Evolutionary conservation across 192 early-diverging fungal genomes (phyloP), one percentile per base, ranked within the genome.

Genomic region (Podila epicladia): DNA sequence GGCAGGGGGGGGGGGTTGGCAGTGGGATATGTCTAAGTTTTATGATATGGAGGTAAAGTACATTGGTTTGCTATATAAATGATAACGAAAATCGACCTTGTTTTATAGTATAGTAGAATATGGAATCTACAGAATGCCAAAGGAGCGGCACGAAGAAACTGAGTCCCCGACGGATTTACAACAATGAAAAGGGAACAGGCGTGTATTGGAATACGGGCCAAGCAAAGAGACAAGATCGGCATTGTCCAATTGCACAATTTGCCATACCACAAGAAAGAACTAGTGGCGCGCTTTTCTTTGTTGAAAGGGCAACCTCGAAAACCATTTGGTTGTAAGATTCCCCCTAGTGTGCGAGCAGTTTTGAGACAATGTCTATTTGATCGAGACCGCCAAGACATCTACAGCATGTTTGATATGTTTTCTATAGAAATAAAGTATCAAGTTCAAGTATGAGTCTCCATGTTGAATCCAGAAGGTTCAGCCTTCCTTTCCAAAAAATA

Each of bases 361-460:
- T 45, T 45, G 41, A 15, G 3, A 3, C 41, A 45, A 4, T 45
- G 13, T 45, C 37, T 66, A 72, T 22, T 79, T 79, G 35, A 79
- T 53, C 8, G 70, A 28, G 2, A 65, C 41, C 5, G 64, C 70
- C 8, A 79, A 65, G 13, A 67, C 49, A 63, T 79, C 75, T 12
- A 79, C 69, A 5, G 75, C 75, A 28, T 79, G 69, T 29, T 72
- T 79, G 58, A 79, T 79, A 19, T 69, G 49, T 32, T 64, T 65
- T 57, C 74, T 76, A 70, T 35, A 13, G 6, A 64, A 20, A 50
- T 45, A 35, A 20, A 64, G 2, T 9, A 26, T 22, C 12, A 57
- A 4, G 31, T 58, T 41, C 9, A 35, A 31, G 60, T 32, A 32
- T 20, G 17, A 32, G 60, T 62, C 5, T 20, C 20, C 6, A 5